phyloP scores from a whole-genome alignment of 2,329 filamentous ascomycete species.

The Xylaria sp. region DNA sequence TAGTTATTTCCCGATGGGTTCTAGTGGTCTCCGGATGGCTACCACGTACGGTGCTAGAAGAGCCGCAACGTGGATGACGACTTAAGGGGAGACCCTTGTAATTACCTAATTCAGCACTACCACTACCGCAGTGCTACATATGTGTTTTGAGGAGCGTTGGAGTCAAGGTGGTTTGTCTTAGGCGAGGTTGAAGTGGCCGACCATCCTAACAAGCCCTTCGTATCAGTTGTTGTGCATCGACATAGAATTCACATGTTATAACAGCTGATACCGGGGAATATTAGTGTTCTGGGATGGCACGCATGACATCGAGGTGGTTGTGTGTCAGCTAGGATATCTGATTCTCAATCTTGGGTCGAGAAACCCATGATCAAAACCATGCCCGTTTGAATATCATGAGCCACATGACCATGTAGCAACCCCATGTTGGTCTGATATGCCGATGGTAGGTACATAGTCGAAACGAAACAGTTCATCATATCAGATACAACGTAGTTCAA shows the following conservation, averaged over 20 bases:
- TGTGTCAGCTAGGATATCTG: background rate
- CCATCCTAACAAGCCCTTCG: background rate
- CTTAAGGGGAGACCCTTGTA: constrained; percentile 41
- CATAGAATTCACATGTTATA: background rate
- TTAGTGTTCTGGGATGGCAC: background rate
- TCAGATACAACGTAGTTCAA: background rate
- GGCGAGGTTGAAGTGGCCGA: background rate
- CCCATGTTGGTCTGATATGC: background rate
- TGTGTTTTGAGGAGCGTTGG: constrained; percentile 5
- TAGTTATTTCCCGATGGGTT: constrained; percentile 97
- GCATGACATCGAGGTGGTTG: background rate
- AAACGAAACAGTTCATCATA: background rate
- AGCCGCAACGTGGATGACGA: constrained; percentile 82
- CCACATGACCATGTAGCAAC: background rate
- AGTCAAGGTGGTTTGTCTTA: background rate
- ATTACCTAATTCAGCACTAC: background rate
- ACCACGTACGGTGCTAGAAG: constrained; percentile 79
- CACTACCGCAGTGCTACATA: constrained; percentile 15
- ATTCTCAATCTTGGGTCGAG: background rate
- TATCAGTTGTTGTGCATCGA: background rate
- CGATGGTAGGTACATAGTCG: background rate
- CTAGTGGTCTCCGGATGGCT: constrained; percentile 77
- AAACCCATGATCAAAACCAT: background rate
- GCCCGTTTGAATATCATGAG: background rate
- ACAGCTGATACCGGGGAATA: background rate